Conservation (phyloP, 371 early-diverging fungal species). For the Mucor irregularis region DNA sequence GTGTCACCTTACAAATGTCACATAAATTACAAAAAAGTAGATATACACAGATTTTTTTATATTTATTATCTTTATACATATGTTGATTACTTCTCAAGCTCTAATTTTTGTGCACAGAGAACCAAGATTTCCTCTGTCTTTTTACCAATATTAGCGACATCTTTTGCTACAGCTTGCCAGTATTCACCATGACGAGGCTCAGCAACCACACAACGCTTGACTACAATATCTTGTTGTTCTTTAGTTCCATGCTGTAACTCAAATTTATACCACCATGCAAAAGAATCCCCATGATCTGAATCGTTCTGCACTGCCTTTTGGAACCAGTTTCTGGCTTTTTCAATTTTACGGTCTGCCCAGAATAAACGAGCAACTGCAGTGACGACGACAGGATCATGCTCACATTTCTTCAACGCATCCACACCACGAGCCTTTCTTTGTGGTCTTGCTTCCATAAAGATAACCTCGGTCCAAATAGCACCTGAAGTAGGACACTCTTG, state of each 20-base stretch:
- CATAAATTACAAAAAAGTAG: neutral
- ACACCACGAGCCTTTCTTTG: constrained; percentile 85
- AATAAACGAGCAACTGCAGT: constrained; percentile 89
- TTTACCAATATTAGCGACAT: constrained; percentile 69
- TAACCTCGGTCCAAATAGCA: constrained; percentile 85
- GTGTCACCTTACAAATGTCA: neutral
- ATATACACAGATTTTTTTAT: neutral
- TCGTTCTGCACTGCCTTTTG: constrained; percentile 80
- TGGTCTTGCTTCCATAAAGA: constrained; percentile 85
- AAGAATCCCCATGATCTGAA: constrained; percentile 90
- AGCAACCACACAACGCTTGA: constrained; percentile 73
- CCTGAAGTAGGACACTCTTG: constrained; percentile 93
- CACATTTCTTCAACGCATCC: constrained; percentile 92
- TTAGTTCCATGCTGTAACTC: constrained; percentile 79
- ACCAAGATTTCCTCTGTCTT: constrained; percentile 66
- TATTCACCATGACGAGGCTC: constrained; percentile 90
- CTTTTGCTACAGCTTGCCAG: constrained; percentile 86
- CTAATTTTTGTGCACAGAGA: constrained; percentile 55
- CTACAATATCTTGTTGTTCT: constrained; percentile 57
- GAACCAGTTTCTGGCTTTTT: constrained; percentile 95
- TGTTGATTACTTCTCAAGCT: constrained; percentile 20
- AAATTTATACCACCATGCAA: constrained; percentile 95
- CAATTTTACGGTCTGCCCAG: constrained; percentile 90
- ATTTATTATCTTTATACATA: neutral
- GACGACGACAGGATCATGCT: constrained; percentile 80